Evolutionary conservation across 306 rosid genomes (phyloP), one percentile per base, ranked within the genome.

Genomic region (Rubus idaeus): DNA sequence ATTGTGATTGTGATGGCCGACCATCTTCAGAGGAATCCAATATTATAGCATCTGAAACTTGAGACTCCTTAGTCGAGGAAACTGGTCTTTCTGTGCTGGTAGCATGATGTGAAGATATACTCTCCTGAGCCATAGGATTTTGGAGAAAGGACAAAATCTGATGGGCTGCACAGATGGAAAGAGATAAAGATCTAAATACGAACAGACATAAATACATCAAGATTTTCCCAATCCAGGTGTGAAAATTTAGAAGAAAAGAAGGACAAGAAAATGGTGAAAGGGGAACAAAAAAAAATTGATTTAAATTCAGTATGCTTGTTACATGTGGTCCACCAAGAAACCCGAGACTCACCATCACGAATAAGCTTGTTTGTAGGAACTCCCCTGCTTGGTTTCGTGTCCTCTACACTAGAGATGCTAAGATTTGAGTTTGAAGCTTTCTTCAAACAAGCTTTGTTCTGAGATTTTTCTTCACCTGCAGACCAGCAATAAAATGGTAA

Each of bases 131-230:
- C 87, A 13, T 60, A n/a, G 91, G 90, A 30, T 79, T 83, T 76
- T 88, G 96, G 77, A 94, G 86, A 78, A 88, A 72, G 70, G 90
- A 88, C 90, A 94, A 79, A 72, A 94, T 94, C 81, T 89, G 90
- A 83, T 74, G 69, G 78, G 79, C 97, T 94, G 94, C 96, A 87
- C 63, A 79, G 70, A 65, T 13, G 62, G 20, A 76, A 65, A 66
- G 35, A n/a, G 17, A 70, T 52, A 69, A 65, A 72, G 70, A 55
- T 41, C 68, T 68, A 62, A 80, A 80, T 64, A 41, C 20, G 49
- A 55, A 68, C 35, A 68, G 35, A 50, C n/a, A 50, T 12, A 8
- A 10, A 37, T 55, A 49, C 41, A 50, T 18, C 55, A 53, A 65
- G 47, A 53, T 5, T 40, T 30, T 11, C 52, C 40, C 63, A 26